Evolutionary conservation across 495 filamentous ascomycete species (phyloP).

Genomic region (Penicillium flavigenum): DNA sequence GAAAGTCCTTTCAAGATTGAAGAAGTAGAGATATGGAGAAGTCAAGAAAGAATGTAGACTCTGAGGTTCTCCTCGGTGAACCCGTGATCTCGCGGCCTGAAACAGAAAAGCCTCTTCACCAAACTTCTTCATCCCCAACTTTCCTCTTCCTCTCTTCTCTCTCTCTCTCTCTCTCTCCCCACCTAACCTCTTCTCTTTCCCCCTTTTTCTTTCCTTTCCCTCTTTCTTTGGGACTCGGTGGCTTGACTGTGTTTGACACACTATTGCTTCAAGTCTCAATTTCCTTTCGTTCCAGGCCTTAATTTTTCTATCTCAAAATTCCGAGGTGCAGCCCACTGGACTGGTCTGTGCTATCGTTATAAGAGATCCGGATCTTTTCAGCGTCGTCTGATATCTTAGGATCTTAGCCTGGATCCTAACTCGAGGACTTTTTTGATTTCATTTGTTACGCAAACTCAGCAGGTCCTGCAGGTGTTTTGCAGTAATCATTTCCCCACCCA

Average conservation of each 20-base stretch:
- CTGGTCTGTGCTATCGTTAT: conserved; percentile 49
- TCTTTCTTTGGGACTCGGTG: conserved; percentile 23
- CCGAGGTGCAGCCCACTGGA: conserved; percentile 51
- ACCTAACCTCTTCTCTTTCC: conserved; percentile 18
- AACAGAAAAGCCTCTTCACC: conserved; percentile 27
- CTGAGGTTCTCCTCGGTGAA: conserved; percentile 18
- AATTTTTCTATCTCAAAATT: conserved; percentile 16
- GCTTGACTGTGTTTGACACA: conserved; percentile 53
- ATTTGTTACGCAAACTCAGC: conserved; percentile 69
- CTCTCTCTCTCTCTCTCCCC: conserved; percentile 9
- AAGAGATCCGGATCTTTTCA: conserved; percentile 31
- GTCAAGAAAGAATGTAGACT: conserved; percentile 17
- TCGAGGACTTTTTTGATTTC: conserved; percentile 24
- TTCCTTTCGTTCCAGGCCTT: conserved; percentile 42
- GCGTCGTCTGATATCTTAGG: conserved; percentile 17
- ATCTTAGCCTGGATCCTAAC: conserved; percentile 17
- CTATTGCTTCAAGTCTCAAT: conserved; percentile 41
- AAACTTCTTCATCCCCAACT: conserved; percentile 20
- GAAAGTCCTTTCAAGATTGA: not conserved
- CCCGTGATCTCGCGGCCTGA: conserved; percentile 22
- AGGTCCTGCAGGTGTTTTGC: conserved; percentile 82
- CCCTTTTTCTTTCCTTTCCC: conserved; percentile 32
- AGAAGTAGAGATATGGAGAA: not conserved
- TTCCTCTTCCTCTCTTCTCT: conserved; percentile 16
- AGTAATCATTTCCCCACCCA: conserved; percentile 40